Percentiles rank a stretch among this genome's conserved stretches.
phyloP scores from a whole-genome alignment of 2,329 filamentous ascomycete species.

The Myrmaecium sp. region DNA sequence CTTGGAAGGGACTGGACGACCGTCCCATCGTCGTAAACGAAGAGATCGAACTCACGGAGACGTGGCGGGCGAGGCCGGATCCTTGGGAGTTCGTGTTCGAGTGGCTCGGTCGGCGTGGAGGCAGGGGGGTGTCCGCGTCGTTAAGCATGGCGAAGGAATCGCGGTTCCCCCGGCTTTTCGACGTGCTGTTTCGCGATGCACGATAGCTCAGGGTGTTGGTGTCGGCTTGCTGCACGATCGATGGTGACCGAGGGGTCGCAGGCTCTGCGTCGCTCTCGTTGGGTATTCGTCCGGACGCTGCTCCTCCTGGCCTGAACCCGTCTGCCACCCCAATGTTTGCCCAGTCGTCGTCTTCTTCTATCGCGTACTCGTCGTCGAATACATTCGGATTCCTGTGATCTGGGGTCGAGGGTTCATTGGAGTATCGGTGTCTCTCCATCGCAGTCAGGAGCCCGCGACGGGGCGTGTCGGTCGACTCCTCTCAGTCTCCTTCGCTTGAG shows the following conservation, averaged over 20 bases:
- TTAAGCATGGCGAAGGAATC: conserved; percentile 7
- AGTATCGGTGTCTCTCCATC: conserved; percentile 20
- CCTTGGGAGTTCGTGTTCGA: conserved; percentile 13
- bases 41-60: conserved; percentile 21
- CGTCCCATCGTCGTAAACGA: conserved; percentile 24
- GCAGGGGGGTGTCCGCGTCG: conserved; percentile 6
- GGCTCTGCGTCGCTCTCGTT: conserved; percentile 2
- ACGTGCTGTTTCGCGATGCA: conserved; percentile 21
- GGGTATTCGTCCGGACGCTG: conserved; percentile 6
- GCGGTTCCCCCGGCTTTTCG: conserved; percentile 14
- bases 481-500: conserved; percentile 5
- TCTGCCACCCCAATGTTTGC: conserved; percentile 28
- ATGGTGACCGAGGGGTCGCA: too few species aligned
- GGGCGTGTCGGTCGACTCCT: too few species aligned
- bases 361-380: conserved; percentile 32
- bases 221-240: too few species aligned
- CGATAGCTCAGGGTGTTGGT: too few species aligned
- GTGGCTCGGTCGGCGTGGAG: conserved; percentile 9
- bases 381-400: conserved; percentile 22
- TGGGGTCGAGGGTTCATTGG: conserved; percentile 12
- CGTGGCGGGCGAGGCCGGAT: conserved; percentile 11
- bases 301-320: conserved; percentile 25
- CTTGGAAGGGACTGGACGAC: conserved; percentile 50
- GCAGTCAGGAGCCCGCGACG: conserved; percentile 9
- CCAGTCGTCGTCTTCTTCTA: conserved; percentile 19